These are phyloP conservation scores for Helicosporidium sp. DNA, from an alignment of 139 green algal species.

Conservation along the genomic window DNA sequence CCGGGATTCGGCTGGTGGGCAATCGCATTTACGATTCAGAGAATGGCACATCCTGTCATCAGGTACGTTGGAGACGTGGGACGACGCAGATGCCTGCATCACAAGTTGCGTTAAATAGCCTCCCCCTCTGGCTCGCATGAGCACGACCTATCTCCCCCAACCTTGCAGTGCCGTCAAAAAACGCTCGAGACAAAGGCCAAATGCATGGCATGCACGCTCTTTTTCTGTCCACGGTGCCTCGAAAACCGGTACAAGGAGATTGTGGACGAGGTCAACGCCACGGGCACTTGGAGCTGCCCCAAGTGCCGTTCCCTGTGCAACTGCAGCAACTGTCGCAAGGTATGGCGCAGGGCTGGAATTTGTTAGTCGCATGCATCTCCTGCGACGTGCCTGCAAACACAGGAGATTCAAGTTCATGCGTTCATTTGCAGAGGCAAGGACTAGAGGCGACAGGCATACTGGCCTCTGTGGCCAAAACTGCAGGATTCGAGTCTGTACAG, in stretches of 20 bases:
- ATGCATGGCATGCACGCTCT: conserved; percentile 28
- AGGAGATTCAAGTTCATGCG: not conserved
- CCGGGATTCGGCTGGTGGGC: conserved; percentile 20
- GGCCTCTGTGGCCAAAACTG: conserved; percentile 17
- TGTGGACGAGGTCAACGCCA: conserved; percentile 14
- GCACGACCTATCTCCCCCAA: not conserved
- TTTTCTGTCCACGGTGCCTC: conserved; percentile 32
- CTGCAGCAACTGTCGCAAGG: conserved; percentile 42
- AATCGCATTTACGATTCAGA: conserved; percentile 34
- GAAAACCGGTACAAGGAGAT: conserved; percentile 26
- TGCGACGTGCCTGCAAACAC: not conserved
- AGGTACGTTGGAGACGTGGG: conserved; percentile 5
- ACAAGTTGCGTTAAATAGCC: not conserved
- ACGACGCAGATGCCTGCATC: not conserved
- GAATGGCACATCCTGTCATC: conserved; percentile 38
- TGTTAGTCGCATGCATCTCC: too few relatives aligned
- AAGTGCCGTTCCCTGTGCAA: conserved; percentile 27
- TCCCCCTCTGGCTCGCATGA: not conserved
- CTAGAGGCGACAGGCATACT: conserved; percentile 31
- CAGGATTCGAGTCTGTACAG: conserved; percentile 26
- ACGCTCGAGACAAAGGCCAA: conserved; percentile 32
- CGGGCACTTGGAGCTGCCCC: conserved; percentile 23
- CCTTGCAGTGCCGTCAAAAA: conserved; percentile 34
- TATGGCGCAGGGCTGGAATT: not conserved
- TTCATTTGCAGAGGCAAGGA: conserved; percentile 20